These are phyloP conservation scores for Decorospora gaudefroyi DNA, from an alignment of 2,329 filamentous ascomycete genomes.

Conservation along the genomic window DNA sequence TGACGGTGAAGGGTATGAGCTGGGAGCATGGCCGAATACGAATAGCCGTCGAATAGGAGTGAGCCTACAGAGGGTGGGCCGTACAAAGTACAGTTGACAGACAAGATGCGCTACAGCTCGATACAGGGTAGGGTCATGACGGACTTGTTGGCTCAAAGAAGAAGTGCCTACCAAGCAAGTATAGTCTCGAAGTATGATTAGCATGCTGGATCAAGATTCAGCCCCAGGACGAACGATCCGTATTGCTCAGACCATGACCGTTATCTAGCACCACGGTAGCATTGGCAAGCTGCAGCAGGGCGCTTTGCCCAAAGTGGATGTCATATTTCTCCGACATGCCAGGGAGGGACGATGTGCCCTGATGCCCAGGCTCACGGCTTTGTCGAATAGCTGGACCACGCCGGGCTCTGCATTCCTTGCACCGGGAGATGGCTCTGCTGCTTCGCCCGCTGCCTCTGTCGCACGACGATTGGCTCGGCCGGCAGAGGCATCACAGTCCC, in stretches of 20 bases:
- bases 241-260: conserved; percentile 53
- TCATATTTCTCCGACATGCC: conserved; percentile 50
- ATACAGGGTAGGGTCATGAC: conserved; percentile 45
- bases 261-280: conserved; percentile 52
- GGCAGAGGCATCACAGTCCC: conserved; percentile 41
- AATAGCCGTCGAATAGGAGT: conserved; percentile 30
- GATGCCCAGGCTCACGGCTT: conserved; percentile 44
- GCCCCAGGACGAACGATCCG: conserved; percentile 51
- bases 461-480: conserved; percentile 38
- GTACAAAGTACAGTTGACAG: conserved; percentile 43
- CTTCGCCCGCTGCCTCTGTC: conserved; percentile 26
- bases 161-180: conserved; percentile 45
- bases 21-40: conserved; percentile 29
- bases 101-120: conserved; percentile 38
- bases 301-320: conserved; percentile 49
- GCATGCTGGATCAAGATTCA: conserved; percentile 51
- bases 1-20: conserved; percentile 26
- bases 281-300: conserved; percentile 55
- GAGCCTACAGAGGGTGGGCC: conserved; percentile 32
- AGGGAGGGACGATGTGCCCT: conserved; percentile 47
- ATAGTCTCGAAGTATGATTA: conserved; percentile 42
- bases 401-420: conserved; percentile 48
- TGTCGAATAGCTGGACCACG: conserved; percentile 43
- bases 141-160: conserved; percentile 50
- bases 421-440: conserved; percentile 36